Evolutionary conservation across 2,329 filamentous ascomycete species (phyloP).

Genomic region (Pseudogymnoascus sp.): DNA sequence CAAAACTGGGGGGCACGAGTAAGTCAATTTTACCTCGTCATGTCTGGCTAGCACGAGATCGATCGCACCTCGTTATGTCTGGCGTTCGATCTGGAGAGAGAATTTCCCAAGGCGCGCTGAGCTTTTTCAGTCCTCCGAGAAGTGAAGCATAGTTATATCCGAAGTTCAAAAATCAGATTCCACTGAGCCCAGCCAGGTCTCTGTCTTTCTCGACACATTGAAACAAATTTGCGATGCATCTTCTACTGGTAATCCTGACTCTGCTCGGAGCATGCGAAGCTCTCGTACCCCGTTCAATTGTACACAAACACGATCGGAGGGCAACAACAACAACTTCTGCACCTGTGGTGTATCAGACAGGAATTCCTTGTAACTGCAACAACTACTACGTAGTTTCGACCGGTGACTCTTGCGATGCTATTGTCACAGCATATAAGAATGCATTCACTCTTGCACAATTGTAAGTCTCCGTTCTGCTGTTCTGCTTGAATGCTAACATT

Average conservation of each 20-base stretch:
- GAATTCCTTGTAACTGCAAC: slow-evolving; percentile 7
- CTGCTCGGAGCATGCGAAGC: not conserved
- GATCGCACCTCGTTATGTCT: not conserved
- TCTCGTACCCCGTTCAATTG: not conserved
- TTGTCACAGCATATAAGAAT: not conserved
- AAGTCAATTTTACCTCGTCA: not conserved
- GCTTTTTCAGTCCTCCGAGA: not conserved
- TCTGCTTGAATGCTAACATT: not conserved
- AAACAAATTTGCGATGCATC: not conserved
- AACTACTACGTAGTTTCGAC: not conserved
- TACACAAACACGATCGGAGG: not conserved
- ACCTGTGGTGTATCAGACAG: not conserved
- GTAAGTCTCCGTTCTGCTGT: not conserved
- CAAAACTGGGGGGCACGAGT: not conserved
- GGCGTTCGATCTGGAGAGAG: not conserved
- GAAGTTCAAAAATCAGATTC: not conserved
- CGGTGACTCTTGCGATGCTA: slow-evolving; percentile 5
- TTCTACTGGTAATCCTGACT: not conserved
- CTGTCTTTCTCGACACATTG: not conserved
- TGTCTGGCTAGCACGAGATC: not conserved
- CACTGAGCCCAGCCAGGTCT: not conserved
- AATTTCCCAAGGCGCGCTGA: not conserved
- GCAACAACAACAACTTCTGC: slow-evolving; percentile 4
- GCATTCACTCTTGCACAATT: not conserved
- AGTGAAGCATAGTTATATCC: not conserved